Base-by-base conservation (phyloP, 805 yeast species). In the Lipomyces oligophaga region DNA sequence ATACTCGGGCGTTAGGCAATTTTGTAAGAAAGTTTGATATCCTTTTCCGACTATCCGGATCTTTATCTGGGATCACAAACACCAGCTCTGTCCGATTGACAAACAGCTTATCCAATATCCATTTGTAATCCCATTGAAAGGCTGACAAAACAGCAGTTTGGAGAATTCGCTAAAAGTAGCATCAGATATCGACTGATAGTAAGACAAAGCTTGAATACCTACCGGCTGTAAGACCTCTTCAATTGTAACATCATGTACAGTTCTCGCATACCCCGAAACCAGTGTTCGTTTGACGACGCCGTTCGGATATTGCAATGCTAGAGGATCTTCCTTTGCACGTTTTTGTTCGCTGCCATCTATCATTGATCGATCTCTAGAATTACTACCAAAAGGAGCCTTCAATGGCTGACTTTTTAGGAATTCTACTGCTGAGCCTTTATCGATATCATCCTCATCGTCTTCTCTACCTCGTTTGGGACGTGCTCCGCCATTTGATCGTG, bases 161-260 rank as follows among this genome's bases (percentile, higher is more conserved):
- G 13, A 53, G 38, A 7, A 31, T 24, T 34, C 40, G n/a, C 48
- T 44, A n/a, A 8, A 19, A 11, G 16, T 5, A 4, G 20, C 24
- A 30, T 31, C 42, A 49, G 13, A 3, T 6, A 28, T 11, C 36
- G 26, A 15, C 26, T 4, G 21, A 21, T 27, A 7, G 16, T 30
- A 2, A 15, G 33, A 16, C 5, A n/a, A 11, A 18, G n/a, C 19
- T 34, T 5, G 11, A 34, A n/a, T 13, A 36, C 55, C 3, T 36
- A 51, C 55, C 13, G 52, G 40, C 25, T 52, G 55, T 16, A 53
- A 28, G n/a, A 53, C 50, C 31, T 53, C 53, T 25, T 47, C 49
- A 6, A 53, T 52, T 15, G 43, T 52, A 11, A 53, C 47, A 10
- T 53, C 49, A 20, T 43, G 30, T 1, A 35, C 47, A 3, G n/a